phyloP scores from a whole-genome alignment of 169 alveolate species.

The Cryptosporidium sp. region DNA sequence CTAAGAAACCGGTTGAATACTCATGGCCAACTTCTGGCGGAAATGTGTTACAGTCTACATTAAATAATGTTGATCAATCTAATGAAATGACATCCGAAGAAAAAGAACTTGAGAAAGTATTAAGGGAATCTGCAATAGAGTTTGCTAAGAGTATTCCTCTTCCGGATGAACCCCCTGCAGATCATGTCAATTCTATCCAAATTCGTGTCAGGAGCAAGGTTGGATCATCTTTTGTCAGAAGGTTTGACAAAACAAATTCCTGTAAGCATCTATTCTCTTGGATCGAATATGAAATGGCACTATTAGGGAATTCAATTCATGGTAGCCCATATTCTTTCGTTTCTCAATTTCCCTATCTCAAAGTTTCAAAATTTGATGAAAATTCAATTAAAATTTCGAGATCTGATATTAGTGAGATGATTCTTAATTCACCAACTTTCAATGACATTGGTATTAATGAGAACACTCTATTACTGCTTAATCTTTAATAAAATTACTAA shows the following conservation, averaged over 20 bases:
- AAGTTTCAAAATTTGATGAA: constrained; percentile 14
- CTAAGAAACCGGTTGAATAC: constrained; percentile 18
- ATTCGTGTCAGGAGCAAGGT: constrained; percentile 30
- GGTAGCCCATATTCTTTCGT: constrained; percentile 15
- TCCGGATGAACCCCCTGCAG: constrained; percentile 47
- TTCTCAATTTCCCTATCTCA: constrained; percentile 47
- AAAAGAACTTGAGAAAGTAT: constrained; percentile 43
- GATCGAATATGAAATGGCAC: constrained; percentile 63
- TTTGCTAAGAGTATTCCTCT: constrained; percentile 40
- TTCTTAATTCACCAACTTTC: constrained; percentile 35
- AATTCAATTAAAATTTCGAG: constrained; percentile 19
- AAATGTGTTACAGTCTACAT: constrained; percentile 6
- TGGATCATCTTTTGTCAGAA: constrained; percentile 39
- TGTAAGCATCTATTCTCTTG: constrained; percentile 31
- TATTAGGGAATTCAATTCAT: constrained; percentile 26
- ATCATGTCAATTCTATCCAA: constrained; percentile 10
- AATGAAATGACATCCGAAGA: constrained; percentile 1
- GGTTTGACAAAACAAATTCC: constrained; percentile 1
- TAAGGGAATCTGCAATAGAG: constrained; percentile 40
- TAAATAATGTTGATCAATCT: background rate
- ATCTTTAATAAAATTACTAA: constrained; percentile 3
- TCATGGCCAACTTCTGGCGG: constrained; percentile 67
- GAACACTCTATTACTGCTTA: constrained; percentile 10
- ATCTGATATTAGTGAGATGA: background rate
- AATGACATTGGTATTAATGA: constrained; percentile 29